Percentiles rank a stretch among this genome's conserved stretches.
These are phyloP conservation scores for Lenwebbia sp. DNA, from an alignment of 345 rosid species.

Conservation along the genomic window DNA sequence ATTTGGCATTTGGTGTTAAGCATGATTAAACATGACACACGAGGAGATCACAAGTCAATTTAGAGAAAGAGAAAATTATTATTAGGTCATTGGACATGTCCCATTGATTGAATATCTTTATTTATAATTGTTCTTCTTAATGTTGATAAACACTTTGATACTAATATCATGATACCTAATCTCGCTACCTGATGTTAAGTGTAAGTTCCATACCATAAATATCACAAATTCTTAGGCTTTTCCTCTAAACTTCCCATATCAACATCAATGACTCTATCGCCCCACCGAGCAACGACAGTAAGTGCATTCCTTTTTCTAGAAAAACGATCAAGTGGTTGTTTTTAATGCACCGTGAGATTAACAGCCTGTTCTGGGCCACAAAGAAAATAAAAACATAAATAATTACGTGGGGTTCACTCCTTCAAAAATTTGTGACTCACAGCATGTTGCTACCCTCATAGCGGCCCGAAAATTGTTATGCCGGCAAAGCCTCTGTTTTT, in stretches of 20 bases:
- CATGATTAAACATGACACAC: background rate
- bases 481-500: no score
- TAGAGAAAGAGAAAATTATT: background rate
- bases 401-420: no score
- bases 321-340: no score
- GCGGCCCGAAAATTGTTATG: no score
- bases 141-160: background rate
- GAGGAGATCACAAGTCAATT: background rate
- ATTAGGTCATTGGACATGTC: background rate
- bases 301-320: background rate
- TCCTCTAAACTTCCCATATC: background rate
- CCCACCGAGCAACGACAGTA: background rate
- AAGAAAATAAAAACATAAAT: no score
- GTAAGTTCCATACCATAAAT: background rate
- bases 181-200: background rate
- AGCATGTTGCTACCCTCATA: no score
- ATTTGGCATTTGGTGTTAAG: background rate
- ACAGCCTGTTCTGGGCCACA: no score
- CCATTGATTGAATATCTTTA: background rate
- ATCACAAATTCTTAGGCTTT: background rate
- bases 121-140: background rate
- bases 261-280: background rate
- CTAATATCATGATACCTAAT: background rate
- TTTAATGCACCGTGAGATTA: no score
- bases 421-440: no score